phyloP scores from a whole-genome alignment of 441 rosid genomes.

The Flueggea neowawraea region DNA sequence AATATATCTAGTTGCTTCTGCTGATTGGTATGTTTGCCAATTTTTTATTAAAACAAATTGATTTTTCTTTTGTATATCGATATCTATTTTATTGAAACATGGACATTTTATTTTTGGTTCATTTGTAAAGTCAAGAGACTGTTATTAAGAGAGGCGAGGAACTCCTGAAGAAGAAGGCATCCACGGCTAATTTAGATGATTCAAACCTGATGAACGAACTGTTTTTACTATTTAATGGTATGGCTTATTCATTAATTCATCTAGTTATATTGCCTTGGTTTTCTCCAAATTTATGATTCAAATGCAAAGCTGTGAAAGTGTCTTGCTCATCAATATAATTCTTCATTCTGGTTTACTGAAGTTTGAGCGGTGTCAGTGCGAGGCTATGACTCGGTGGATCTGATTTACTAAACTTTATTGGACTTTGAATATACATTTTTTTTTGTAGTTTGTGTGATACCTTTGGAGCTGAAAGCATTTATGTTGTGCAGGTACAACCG shows the following conservation, averaged over 20 bases:
- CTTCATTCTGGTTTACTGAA: background rate
- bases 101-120: no score
- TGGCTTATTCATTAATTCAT: slow-evolving; percentile 15
- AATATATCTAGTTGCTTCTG: slow-evolving; percentile 72
- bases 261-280: background rate
- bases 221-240: slow-evolving; percentile 83
- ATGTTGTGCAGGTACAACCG: slow-evolving; percentile 51
- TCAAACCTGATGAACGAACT: slow-evolving; percentile 61
- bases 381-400: slow-evolving; percentile 1
- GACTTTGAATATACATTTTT: no score
- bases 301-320: background rate
- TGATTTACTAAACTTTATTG: background rate
- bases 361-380: background rate
- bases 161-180: slow-evolving; percentile 79
- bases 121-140: slow-evolving; percentile 69
- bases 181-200: slow-evolving; percentile 78
- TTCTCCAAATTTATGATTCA: background rate
- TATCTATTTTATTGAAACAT: background rate
- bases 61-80: background rate
- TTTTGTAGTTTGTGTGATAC: no score
- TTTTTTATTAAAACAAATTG: slow-evolving; percentile 6
- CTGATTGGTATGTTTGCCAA: slow-evolving; percentile 52
- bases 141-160: slow-evolving; percentile 91
- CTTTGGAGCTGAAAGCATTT: no score
- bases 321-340: background rate